phyloP scores from a whole-genome alignment of 2,329 filamentous ascomycete genomes.

The Ophiostoma ips region DNA sequence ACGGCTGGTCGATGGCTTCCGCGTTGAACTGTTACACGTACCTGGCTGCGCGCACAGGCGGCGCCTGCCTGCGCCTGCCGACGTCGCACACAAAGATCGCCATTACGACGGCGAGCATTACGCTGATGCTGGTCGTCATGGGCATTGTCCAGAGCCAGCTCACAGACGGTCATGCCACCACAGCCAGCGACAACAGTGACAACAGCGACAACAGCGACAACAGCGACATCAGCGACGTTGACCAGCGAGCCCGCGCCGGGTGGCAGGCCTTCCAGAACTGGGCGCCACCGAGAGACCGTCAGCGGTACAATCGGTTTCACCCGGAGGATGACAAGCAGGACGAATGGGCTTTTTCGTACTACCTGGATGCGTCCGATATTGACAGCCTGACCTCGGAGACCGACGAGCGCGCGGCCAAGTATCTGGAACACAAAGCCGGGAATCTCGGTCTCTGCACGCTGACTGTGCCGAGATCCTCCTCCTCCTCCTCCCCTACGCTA shows the following conservation, averaged over 20 bases:
- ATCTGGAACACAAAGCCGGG: background rate
- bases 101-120: constrained; percentile 29
- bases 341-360: background rate
- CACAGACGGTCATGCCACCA: no score
- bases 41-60: constrained; percentile 28
- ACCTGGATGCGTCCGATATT: background rate
- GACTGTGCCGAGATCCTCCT: no score
- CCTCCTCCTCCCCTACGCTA: no score
- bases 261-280: background rate
- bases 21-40: constrained; percentile 25
- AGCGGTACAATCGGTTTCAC: no score
- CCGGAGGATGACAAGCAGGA: background rate
- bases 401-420: background rate
- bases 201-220: background rate
- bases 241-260: background rate
- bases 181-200: no score
- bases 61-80: constrained; percentile 24
- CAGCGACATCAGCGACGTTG: no score
- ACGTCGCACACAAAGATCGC: constrained; percentile 10
- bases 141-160: constrained; percentile 15
- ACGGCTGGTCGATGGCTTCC: constrained; percentile 13
- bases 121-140: constrained; percentile 31
- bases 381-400: background rate
- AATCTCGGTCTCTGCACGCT: no score
- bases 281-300: no score